These are phyloP conservation scores for Neoarthrinium moseri DNA, from an alignment of 2,329 filamentous ascomycete genomes.

Conservation along the genomic window DNA sequence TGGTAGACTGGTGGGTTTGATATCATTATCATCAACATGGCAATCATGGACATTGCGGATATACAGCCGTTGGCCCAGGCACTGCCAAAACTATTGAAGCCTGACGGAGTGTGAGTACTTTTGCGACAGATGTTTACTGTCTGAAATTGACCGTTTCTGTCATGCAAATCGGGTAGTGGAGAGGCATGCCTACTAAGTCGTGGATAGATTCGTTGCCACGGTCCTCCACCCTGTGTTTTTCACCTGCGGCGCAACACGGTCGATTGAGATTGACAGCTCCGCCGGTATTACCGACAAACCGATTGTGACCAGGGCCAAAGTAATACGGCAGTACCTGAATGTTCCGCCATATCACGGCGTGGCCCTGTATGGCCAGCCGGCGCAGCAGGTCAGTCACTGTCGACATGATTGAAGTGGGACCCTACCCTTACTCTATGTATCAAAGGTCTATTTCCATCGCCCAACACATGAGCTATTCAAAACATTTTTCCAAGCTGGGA, in stretches of 20 bases:
- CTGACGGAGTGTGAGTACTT: slow-evolving; percentile 37
- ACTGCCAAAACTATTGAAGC: slow-evolving; percentile 38
- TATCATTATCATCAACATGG: slow-evolving; percentile 47
- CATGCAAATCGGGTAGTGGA: no score
- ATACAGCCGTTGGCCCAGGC: slow-evolving; percentile 39
- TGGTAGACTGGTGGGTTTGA: slow-evolving; percentile 34
- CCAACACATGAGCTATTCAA: slow-evolving; percentile 42
- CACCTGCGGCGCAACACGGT: slow-evolving; percentile 39
- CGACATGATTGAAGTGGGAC: background rate
- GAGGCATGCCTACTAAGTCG: background rate
- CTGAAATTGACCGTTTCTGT: background rate
- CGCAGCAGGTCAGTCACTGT: slow-evolving; percentile 30
- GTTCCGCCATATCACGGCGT: slow-evolving; percentile 37
- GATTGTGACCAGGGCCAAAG: slow-evolving; percentile 32
- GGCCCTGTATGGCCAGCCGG: slow-evolving; percentile 31
- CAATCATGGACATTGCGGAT: slow-evolving; percentile 45
- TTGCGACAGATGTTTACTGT: background rate
- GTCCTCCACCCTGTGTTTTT: slow-evolving; percentile 49
- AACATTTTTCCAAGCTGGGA: slow-evolving; percentile 38
- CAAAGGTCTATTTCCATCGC: slow-evolving; percentile 40
- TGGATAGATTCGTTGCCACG: slow-evolving; percentile 41
- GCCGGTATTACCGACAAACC: slow-evolving; percentile 30
- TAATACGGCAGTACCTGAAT: slow-evolving; percentile 39
- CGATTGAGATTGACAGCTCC: slow-evolving; percentile 36
- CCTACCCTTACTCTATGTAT: background rate